Conservation (phyloP, 345 rosid genomes). For the Citrus inodora region DNA sequence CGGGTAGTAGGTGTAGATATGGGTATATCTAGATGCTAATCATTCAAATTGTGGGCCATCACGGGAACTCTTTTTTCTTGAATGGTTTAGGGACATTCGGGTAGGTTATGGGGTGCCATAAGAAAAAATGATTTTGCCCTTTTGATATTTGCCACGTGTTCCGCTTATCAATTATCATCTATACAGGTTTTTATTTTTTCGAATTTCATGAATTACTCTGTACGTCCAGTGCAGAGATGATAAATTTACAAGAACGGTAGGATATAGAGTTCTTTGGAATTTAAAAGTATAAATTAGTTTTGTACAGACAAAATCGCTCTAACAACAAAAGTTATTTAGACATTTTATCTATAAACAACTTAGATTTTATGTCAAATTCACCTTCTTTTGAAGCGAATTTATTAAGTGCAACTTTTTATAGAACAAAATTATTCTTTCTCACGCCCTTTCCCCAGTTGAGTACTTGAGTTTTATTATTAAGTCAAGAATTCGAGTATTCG, state of each 20-base stretch:
- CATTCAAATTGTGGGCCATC: neutral
- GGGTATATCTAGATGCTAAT: neutral
- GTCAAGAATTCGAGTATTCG: neutral
- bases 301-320: no score
- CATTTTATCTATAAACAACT: no score
- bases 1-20: conserved; percentile 15
- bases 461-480: neutral
- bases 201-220: neutral
- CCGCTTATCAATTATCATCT: neutral
- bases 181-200: no score
- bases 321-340: no score
- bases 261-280: no score
- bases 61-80: neutral
- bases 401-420: neutral
- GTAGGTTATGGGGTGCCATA: neutral
- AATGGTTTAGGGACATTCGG: neutral
- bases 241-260: no score
- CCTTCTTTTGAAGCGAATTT: neutral
- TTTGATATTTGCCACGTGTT: neutral
- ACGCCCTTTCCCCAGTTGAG: neutral
- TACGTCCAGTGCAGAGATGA: no score
- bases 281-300: no score
- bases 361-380: no score
- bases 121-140: neutral
- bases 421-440: neutral